A percentile compares a stretch with the other conserved stretches of the same genome.
Evolutionary conservation across 768 basidiomycete genomes (phyloP).

Genomic region (Boletellus emodensis): DNA sequence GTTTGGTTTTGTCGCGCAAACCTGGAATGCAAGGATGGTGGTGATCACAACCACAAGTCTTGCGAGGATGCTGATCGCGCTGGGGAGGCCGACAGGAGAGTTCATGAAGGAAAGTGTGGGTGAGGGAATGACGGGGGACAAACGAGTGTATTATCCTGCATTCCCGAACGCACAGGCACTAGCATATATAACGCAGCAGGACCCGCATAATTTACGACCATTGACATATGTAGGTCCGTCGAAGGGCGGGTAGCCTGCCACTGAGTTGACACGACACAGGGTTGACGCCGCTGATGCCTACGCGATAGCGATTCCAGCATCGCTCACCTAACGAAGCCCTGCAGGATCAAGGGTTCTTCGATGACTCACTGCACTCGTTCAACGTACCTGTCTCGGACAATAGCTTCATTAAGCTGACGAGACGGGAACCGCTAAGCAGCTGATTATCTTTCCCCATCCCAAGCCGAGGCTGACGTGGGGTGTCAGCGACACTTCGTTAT

Average conservation of each 20-base stretch:
- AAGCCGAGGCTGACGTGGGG: no score
- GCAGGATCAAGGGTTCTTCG: no score
- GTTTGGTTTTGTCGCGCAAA: slow-evolving; percentile 7
- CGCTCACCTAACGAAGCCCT: no score
- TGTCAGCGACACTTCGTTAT: no score
- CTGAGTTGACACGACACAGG: background rate
- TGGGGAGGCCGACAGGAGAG: background rate
- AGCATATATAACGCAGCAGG: background rate
- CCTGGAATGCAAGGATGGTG: slow-evolving; percentile 3
- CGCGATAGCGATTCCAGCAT: no score
- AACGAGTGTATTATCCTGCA: background rate
- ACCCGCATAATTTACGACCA: background rate
- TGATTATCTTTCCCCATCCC: no score
- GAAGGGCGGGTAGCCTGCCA: background rate
- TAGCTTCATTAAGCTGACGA: no score
- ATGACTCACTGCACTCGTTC: no score
- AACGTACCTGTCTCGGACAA: no score
- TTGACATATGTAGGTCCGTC: background rate
- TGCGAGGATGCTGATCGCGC: background rate
- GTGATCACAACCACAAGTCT: background rate
- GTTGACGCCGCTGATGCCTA: background rate
- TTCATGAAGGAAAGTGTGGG: background rate
- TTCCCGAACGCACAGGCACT: background rate
- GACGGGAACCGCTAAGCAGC: no score
- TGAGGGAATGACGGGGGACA: background rate